Evolutionary conservation across 2,329 filamentous ascomycete genomes (phyloP), one percentile per base, ranked within the genome.

Genomic region (Penicillium sp.): DNA sequence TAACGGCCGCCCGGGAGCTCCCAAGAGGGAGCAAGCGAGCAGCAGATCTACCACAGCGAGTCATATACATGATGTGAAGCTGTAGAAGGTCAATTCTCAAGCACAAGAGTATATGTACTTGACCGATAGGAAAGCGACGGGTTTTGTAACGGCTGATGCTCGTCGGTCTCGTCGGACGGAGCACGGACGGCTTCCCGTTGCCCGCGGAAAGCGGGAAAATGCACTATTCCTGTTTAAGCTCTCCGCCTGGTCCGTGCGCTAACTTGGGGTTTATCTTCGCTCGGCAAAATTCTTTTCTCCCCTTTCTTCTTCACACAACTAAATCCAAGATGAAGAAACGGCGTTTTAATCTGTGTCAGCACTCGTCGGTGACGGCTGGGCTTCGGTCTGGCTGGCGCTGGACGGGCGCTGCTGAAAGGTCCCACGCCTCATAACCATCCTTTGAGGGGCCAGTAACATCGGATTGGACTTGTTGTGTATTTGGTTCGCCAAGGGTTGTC

Each of bases 261-360:
- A 33, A 27, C 22, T 25, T 34, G 14, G 37, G 33, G 22, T 54
- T 58, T 58, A 57, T 60, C 41, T 53, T 50, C 50, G 47, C 44
- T 14, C 53, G 36, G 44, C 50, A 47, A 46, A 54, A 46, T 37
- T 29, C n/a, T 25, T 54, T 35, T 18, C 37, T 53, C 41, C 43
- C 43, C 53, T 62, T 58, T 61, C 56, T 58, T 66, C 63, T 58
- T 69, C 65, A 69, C 66, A 69, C 66, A 69, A 69, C 66, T 69
- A 69, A 68, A 67, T 68, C 66, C 66, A 69, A 69, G 59, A 69
- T 69, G 66, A 69, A 67, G 66, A 69, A 62, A 63, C 54, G 65
- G 62, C 62, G 62, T 59, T 30, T 53, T 57, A 48, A 56, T 53
- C 65, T 66, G 60, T 56, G 39, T 63, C 65, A 68, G 66, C 60